Evolutionary conservation across 1,284 basidiomycete species (phyloP).

Genomic region (Trichosporon sp.): DNA sequence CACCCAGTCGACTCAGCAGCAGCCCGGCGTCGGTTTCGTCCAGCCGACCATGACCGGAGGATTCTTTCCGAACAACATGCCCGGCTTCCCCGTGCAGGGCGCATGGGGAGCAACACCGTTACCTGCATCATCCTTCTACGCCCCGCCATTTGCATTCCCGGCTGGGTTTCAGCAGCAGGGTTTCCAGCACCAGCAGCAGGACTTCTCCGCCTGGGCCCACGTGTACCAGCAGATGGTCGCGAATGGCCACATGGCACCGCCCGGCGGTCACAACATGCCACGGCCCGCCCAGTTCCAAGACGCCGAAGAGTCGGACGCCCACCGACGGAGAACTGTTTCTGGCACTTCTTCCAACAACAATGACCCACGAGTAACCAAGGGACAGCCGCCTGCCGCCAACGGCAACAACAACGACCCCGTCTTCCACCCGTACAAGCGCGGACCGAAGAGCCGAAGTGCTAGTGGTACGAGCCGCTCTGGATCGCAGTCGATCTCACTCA

Average conservation of each 20-base stretch:
- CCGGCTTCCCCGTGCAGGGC: background rate
- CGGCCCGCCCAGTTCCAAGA: conserved; percentile 20
- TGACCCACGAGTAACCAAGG: background rate
- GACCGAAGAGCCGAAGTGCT: conserved; percentile 16
- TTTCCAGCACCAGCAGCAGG: conserved; percentile 35
- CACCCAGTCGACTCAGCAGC: background rate
- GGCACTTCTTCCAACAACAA: background rate
- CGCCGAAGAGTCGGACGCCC: conserved; percentile 9
- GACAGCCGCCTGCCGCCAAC: background rate
- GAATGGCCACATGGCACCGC: conserved; percentile 24
- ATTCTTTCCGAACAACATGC: background rate
- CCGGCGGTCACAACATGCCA: conserved; percentile 18
- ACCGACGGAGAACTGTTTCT: conserved; percentile 8
- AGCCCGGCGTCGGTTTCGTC: background rate
- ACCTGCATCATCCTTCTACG: conserved; percentile 35
- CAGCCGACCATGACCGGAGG: background rate
- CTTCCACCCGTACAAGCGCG: conserved; percentile 32
- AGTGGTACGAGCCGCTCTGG: conserved; percentile 3
- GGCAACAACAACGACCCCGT: conserved; percentile 4
- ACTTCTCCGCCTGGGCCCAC: conserved; percentile 44
- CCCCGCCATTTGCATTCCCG: conserved; percentile 24
- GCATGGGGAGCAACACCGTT: background rate
- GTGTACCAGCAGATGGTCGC: conserved; percentile 46
- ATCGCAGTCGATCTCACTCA: background rate
- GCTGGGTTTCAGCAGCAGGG: conserved; percentile 13